A percentile compares a stretch with the other conserved stretches of the same genome.
Evolutionary conservation across 2,329 filamentous ascomycete species (phyloP).

Genomic region (Fusarium palustre): DNA sequence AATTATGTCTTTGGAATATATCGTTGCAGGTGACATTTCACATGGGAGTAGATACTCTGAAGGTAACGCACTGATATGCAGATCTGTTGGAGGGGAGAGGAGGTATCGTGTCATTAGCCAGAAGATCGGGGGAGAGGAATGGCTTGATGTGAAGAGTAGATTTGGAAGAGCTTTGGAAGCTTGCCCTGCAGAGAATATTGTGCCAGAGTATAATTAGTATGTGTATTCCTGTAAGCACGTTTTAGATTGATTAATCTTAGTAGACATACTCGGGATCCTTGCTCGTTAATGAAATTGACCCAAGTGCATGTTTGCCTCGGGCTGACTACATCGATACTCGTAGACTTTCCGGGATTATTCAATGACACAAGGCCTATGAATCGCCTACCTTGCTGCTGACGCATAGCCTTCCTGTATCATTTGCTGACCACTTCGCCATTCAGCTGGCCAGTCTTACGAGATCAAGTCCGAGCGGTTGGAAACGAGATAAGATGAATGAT

Average conservation of each 20-base stretch:
- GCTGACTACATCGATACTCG: neutral
- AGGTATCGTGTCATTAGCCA: neutral
- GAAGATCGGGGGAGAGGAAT: neutral
- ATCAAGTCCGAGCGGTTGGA: neutral
- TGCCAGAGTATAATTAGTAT: neutral
- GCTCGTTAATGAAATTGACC: no score
- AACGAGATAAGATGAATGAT: neutral
- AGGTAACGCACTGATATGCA: neutral
- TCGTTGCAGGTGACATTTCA: fast-evolving
- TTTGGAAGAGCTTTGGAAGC: neutral
- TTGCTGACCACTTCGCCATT: neutral
- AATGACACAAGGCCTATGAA: neutral
- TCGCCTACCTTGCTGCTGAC: neutral
- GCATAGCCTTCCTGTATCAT: neutral
- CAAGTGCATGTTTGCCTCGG: neutral
- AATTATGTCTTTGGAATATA: neutral
- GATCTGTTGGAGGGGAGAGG: fast-evolving
- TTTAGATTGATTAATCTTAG: neutral
- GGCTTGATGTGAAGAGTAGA: neutral
- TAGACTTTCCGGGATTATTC: no score
- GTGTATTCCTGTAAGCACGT: neutral
- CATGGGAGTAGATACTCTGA: neutral
- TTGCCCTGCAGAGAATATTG: constrained; percentile 4
- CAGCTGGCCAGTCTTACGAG: neutral
- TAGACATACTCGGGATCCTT: no score